These are phyloP conservation scores for Phaeodactylum tricornutum DNA, from an alignment of 108 stramenopile genomes.

Conservation along the genomic window DNA sequence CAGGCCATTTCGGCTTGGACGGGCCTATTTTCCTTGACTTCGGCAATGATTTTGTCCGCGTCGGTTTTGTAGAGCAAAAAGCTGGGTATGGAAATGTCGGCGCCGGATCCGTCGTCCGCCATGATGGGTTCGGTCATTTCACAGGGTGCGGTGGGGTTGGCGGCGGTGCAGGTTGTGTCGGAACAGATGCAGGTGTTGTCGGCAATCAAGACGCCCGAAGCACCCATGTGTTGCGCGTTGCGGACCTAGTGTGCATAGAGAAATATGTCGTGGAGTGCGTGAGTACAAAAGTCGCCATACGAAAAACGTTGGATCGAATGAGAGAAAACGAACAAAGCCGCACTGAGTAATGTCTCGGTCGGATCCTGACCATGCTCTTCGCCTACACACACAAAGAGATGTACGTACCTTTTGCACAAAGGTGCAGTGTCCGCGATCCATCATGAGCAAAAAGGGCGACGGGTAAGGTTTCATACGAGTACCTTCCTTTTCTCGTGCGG, in stretches of 20 bases:
- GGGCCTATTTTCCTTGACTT: constrained; percentile 33
- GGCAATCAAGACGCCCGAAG: constrained; percentile 88
- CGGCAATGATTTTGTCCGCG: constrained; percentile 54
- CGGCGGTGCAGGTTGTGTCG: constrained; percentile 12
- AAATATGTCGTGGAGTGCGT: neutral
- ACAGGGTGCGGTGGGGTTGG: constrained; percentile 10
- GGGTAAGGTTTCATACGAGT: neutral
- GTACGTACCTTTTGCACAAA: constrained; percentile 75
- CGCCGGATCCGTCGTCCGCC: constrained; percentile 94
- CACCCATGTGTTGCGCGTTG: constrained; percentile 85
- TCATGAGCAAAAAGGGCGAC: constrained; percentile 86
- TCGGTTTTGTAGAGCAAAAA: constrained; percentile 85
- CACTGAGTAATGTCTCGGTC: no score
- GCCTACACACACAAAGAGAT: no score
- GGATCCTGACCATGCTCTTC: no score
- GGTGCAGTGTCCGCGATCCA: constrained; percentile 88
- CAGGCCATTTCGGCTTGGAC: constrained; percentile 80
- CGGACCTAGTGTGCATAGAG: constrained; percentile 20
- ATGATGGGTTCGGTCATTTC: constrained; percentile 86
- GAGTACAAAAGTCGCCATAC: neutral
- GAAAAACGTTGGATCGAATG: neutral
- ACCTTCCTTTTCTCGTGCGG: constrained; percentile 35
- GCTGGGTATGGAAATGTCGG: constrained; percentile 87
- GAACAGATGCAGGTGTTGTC: constrained; percentile 85
- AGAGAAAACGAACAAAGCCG: neutral